Evolutionary conservation across 2,329 filamentous ascomycete species (phyloP), one percentile per base, ranked within the genome.

Genomic region (Drechslera avenae): DNA sequence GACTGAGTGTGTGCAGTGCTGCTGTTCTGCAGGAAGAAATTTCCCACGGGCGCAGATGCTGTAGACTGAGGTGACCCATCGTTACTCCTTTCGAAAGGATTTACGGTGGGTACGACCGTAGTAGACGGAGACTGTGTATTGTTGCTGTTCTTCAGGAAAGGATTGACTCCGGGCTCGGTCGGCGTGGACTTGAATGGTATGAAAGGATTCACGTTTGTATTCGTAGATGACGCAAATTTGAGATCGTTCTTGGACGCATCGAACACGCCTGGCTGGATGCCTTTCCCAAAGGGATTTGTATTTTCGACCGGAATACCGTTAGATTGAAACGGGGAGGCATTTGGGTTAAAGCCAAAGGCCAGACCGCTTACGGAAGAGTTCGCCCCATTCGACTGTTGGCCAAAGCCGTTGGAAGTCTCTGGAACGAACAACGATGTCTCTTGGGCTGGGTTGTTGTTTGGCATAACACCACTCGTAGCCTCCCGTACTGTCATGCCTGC

Each of bases 401-500:
- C 33, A 26, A 63, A 66, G 12, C 52, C 33, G 12, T 51, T 60
- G 13, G 56, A 46, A 28, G 42, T 47, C 31, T 77, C 70, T 7
- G 75, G 72, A 13, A 79, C 56, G 54, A 79, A 79, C 5, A 79
- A 56, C 4, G 75, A 77, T 14, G 68, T 69, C 70, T 58, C 53
- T 1, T 52, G 51, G 7, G 21, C 16, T 19, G 16, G 7, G 28
- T 35, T 30, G 7, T 72, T 71, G n/a, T 79, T 76, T 34, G 85
- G 70, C 72, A 83, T 75, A 7, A 79, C 79, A 36, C 76, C 67
- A 13, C 66, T 71, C 34, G 74, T 75, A 14, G 84, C 82, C 59
- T 81, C 75, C 36, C 73, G 72, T 37, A 85, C 77, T 36, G 72
- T 79, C 65, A 84, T 72, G 12, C 83, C 83, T 60, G 81, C 77